Evolutionary conservation across 208 protist genomes (phyloP).

Genomic region (Wallacemonas sp.): DNA sequence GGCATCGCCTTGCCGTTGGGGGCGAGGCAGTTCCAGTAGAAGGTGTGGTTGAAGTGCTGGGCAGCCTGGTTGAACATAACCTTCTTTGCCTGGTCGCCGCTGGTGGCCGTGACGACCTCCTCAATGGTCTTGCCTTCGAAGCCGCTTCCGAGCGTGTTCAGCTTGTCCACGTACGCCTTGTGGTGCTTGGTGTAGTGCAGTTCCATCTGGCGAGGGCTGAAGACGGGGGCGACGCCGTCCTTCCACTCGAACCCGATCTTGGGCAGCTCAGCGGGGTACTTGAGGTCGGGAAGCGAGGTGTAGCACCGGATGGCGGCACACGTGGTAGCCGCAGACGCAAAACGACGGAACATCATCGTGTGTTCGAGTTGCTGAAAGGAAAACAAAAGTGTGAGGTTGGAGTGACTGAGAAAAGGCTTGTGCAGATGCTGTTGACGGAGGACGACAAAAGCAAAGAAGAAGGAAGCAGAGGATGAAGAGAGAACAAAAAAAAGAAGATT

Average conservation of each 20-base stretch:
- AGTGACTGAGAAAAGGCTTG: too few relatives aligned
- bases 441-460: too few relatives aligned
- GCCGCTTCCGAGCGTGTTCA: slow-evolving; percentile 76
- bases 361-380: too few relatives aligned
- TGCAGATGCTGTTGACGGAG: too few relatives aligned
- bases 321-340: slow-evolving; percentile 4
- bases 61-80: slow-evolving; percentile 88
- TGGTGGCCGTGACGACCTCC: slow-evolving; percentile 59
- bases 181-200: slow-evolving; percentile 94
- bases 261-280: slow-evolving; percentile 74
- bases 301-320: slow-evolving; percentile 25
- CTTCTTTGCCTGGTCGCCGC: slow-evolving; percentile 50
- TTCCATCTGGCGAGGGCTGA: slow-evolving; percentile 82
- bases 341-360: slow-evolving; percentile 23
- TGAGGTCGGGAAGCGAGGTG: slow-evolving; percentile 54
- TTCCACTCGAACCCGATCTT: slow-evolving; percentile 68
- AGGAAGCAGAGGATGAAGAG: too few relatives aligned
- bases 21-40: slow-evolving; percentile 86
- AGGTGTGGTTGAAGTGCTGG: slow-evolving; percentile 94
- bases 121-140: slow-evolving; percentile 85
- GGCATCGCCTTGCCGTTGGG: slow-evolving; percentile 70
- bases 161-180: slow-evolving; percentile 91
- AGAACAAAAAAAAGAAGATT: too few relatives aligned
- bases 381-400: not conserved
- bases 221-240: slow-evolving; percentile 66